phyloP scores from a whole-genome alignment of 2,329 filamentous ascomycete species.

The Pleomassaria siparia region DNA sequence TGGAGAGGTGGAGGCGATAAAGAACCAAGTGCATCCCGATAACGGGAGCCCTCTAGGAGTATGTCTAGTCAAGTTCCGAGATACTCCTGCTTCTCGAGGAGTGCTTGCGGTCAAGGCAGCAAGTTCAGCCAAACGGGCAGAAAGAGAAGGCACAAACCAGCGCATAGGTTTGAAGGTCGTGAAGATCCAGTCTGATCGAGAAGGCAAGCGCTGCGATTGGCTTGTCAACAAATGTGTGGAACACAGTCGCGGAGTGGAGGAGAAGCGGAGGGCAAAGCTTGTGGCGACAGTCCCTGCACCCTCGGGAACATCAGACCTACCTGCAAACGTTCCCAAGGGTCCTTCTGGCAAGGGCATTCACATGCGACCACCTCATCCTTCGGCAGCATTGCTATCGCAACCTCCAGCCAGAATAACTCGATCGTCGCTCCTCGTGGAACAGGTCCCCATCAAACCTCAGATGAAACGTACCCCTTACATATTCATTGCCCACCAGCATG shows the following conservation, averaged over 20 bases:
- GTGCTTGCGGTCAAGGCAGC: constrained; percentile 65
- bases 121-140: constrained; percentile 78
- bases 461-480: constrained; percentile 84
- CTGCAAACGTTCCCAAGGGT: constrained; percentile 83
- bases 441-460: constrained; percentile 65
- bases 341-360: constrained; percentile 62
- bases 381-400: constrained; percentile 33
- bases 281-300: constrained; percentile 29
- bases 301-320: constrained; percentile 61
- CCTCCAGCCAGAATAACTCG: constrained; percentile 48
- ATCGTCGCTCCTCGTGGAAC: constrained; percentile 59
- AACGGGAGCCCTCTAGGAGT: constrained; percentile 94
- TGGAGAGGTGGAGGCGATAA: constrained; percentile 85
- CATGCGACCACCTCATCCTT: constrained; percentile 36
- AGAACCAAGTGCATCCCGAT: constrained; percentile 92
- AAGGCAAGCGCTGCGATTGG: constrained; percentile 77
- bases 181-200: constrained; percentile 83
- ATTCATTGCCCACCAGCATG: constrained; percentile 82
- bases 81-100: constrained; percentile 59
- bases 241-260: constrained; percentile 65
- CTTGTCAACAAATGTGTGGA: constrained; percentile 76
- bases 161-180: constrained; percentile 77
- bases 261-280: constrained; percentile 43
- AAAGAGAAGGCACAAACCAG: constrained; percentile 73
- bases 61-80: constrained; percentile 86